Conservation (phyloP, 2,329 filamentous ascomycete species). For the Chaetomium strumarium region DNA sequence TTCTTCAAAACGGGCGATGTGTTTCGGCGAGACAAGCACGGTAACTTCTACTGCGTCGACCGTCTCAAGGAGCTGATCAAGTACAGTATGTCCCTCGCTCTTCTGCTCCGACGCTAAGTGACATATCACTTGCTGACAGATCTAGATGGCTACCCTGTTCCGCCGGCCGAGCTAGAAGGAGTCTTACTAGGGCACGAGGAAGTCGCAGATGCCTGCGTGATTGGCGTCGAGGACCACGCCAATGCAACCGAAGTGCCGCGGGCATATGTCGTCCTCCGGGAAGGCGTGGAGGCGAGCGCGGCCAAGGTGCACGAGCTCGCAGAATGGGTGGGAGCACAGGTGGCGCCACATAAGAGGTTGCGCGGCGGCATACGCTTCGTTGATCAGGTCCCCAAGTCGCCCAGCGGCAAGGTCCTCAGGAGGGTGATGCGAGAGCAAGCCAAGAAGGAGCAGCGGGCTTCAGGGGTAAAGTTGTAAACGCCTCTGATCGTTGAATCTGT, state of each 20-base stretch:
- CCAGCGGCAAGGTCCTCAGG: conserved; percentile 45
- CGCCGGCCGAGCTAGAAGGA: conserved; percentile 59
- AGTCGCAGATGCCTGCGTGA: conserved; percentile 55
- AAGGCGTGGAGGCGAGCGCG: conserved; percentile 33
- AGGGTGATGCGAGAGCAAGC: conserved; percentile 37
- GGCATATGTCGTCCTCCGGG: conserved; percentile 53
- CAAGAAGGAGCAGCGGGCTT: conserved; percentile 34
- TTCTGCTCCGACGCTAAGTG: neutral
- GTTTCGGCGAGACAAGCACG: conserved; percentile 67
- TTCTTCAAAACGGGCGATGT: conserved; percentile 92
- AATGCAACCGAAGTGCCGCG: conserved; percentile 64
- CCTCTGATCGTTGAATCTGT: neutral
- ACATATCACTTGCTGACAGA: neutral
- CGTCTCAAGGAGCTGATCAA: conserved; percentile 66
- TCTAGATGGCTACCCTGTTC: conserved; percentile 63
- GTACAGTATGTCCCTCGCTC: conserved; percentile 40
- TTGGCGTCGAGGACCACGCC: conserved; percentile 53
- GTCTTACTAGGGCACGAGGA: conserved; percentile 38
- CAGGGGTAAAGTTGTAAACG: conserved; percentile 35
- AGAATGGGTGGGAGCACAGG: conserved; percentile 33
- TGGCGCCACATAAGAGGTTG: conserved; percentile 55
- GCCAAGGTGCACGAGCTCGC: conserved; percentile 36
- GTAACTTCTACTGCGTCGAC: conserved; percentile 87
- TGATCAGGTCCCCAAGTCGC: conserved; percentile 65
- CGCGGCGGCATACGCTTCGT: conserved; percentile 66